Evolutionary conservation across 306 rosid genomes (phyloP), one percentile per base, ranked within the genome.

Genomic region (Potentilla sterilis): DNA sequence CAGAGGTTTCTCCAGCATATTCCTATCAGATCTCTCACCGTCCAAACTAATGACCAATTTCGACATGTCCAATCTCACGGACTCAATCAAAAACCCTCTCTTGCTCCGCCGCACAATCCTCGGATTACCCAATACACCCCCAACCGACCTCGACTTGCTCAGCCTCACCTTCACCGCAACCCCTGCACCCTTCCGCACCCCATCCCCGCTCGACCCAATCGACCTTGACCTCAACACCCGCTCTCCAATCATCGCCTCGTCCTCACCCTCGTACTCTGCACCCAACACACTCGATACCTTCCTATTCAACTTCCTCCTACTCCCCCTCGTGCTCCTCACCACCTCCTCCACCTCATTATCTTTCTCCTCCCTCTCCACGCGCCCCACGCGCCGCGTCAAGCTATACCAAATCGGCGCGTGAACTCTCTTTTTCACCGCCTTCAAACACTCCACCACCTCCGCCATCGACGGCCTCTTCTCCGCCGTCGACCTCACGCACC

Each of bases 381-480:
- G 77, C 77, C 62, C 67, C 86, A 81, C 87, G 69, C 89, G 84
- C 83, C 87, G 59, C 52, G 69, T 78, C 77, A 89, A 46, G 1
- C 69, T 66, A 1, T 67, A 80, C 95, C 95, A 91, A 0, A 89
- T 55, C 12, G 83, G 83, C 65, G 85, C 75, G 1, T 79, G 70
- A 10, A 80, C 57, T 76, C 82, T 82, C 83, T 73, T 87, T 34
- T 77, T 72, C 2, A 63, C 83, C 0, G 32, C 6, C 7, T 82
- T 82, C 4, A 94, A 40, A 67, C 88, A 85, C 82, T 88, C 93
- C 55, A 94, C 91, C 1, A 89, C 96, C 82, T 94, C 96, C 37
- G 38, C 46, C 95, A 94, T 91, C 51, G 82, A 81, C 72, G 98
- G 97, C 42, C 98, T 83, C 79, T 88, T 91, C 81, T 83, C 88